Evolutionary conservation across 495 filamentous ascomycete genomes (phyloP).

Genomic region (Talaromyces adpressus): DNA sequence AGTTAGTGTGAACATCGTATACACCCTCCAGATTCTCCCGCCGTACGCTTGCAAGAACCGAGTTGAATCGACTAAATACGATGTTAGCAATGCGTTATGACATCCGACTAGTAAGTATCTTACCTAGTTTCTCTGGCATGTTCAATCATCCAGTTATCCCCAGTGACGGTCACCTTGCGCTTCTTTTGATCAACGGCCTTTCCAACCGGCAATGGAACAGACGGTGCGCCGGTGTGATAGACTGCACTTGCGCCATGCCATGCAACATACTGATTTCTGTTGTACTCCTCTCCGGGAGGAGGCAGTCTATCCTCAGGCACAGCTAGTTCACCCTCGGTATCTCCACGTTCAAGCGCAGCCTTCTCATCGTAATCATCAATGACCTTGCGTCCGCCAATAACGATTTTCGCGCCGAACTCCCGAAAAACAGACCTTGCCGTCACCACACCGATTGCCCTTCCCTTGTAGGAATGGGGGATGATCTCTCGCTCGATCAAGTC

Average conservation of each 20-base stretch:
- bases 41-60: conserved; percentile 54
- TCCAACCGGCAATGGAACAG: conserved; percentile 66
- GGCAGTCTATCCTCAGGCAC: conserved; percentile 78
- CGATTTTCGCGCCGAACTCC: conserved; percentile 89
- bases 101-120: conserved; percentile 16
- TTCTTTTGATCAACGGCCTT: conserved; percentile 70
- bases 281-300: conserved; percentile 66
- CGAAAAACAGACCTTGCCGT: conserved; percentile 95
- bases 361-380: conserved; percentile 85
- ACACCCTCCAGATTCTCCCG: conserved; percentile 63
- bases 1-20: conserved; percentile 91
- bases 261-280: conserved; percentile 93
- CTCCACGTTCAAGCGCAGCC: conserved; percentile 68
- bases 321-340: conserved; percentile 82
- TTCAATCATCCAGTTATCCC: conserved; percentile 95
- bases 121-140: conserved; percentile 87
- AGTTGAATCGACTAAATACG: conserved; percentile 69
- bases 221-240: conserved; percentile 77
- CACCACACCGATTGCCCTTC: conserved; percentile 93
- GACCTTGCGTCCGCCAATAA: conserved; percentile 81
- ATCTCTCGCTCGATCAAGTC: conserved; percentile 91
- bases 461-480: conserved; percentile 97
- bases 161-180: conserved; percentile 79
- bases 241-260: conserved; percentile 96
- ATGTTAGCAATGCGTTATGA: neutral